Base-by-base conservation (phyloP, 2,329 filamentous ascomycete genomes). In the Fusarium agapanthi region DNA sequence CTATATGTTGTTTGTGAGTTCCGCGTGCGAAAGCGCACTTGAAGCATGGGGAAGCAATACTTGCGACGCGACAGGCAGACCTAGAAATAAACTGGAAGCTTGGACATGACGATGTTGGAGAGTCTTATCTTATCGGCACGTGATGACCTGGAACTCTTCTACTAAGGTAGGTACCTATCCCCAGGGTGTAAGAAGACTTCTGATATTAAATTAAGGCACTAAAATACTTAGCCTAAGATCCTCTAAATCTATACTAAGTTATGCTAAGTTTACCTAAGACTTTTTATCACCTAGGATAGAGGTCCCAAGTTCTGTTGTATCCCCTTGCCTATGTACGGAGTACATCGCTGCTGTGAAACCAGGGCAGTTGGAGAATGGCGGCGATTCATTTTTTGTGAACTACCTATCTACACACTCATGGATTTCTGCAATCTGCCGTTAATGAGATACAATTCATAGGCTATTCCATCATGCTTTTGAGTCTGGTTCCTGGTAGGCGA, bases 61-160 rank as follows among this genome's bases (percentile, higher is more conserved):
- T 48, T 72, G 58, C 59, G 75, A 74, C 61, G 64, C 56, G 61
- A 62, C n/a, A 60, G 63, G 47, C 53, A 59, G 58, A 41, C 38
- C 24, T 48, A 58, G 41, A 53, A 45, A 35, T 44, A 37, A 40
- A 75, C 40, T 61, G 32, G 67, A 68, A 65, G 63, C 68, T 55
- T 26, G 32, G 51, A 63, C 65, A 77, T 78, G 72, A 77, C 71
- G 76, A 75, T 74, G 61, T 40, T 69, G 14, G 50, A 40, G 34
- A 50, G 32, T 10, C 28, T 61, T 72, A 77, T 79, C 79, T 80
- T 80, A 80, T 80, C 79, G 10, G 0, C 79, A 80, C 78, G 79
- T 80, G 79, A 79, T 28, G 7, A 43, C 3, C 8, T 0, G 34
- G 34, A 35, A 35, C 34, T 35, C 34, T 35, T 30, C 28, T 30